Base-by-base conservation (phyloP, 371 early-diverging fungal genomes). In the Mucor ambiguus region DNA sequence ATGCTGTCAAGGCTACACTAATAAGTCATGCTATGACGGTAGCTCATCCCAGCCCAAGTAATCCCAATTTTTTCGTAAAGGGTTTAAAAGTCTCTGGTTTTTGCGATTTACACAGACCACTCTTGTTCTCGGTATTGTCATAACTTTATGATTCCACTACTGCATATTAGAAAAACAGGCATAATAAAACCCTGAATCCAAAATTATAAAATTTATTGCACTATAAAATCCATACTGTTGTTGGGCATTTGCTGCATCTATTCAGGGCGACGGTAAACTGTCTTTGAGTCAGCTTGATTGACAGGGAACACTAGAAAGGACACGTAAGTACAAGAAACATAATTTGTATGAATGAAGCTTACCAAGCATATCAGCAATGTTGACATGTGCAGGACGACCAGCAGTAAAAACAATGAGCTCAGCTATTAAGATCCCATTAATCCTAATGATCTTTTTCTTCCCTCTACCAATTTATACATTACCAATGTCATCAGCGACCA, bases 321-420 rank as follows among this genome's bases (percentile, higher is more conserved):
- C 33, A 28, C 26, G 44, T 18, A 12, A 29, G 8, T 54, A 24
- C 33, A 5, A 22, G 20, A 12, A 24, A 33, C 1, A 33, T 1
- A 30, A 30, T 20, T 29, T 16, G 18, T 37, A 61, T 8, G 49
- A n/a, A 28, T 22, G 38, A 32, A 37, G 24, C 55, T 71, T 73
- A 78, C 79, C 79, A 37, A 88, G 69, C 79, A 92, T 82, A 75
- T 89, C 90, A n/a, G 90, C 89, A 76, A 94, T 87, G 67, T 93
- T 92, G 41, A 94, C 95, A 68, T 95, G 93, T 6, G 87, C 83
- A 30, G 91, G 94, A 4, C 95, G 81, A 37, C 86, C 82, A 38
- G 96, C 94, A 28, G 89, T 89, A 74, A 95, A 97, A 30, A 93
- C 88, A 46, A 95, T 84, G 3, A 90, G 81, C 69, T 95, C 93